phyloP scores from a whole-genome alignment of 805 yeast species.

The Starmerella potacharoeniae region DNA sequence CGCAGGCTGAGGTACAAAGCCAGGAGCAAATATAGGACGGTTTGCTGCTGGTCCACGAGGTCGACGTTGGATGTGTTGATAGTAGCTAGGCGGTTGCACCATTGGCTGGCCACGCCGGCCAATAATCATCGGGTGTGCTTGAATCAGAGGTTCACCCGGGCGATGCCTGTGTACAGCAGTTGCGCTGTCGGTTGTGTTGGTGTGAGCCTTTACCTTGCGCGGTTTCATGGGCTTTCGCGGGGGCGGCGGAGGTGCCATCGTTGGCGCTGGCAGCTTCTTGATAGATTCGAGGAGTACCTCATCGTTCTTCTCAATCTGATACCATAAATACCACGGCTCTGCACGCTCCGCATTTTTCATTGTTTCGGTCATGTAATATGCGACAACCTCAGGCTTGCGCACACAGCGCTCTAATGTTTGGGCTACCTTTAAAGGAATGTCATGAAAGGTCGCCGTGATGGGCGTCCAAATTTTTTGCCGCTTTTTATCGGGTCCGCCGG shows the following conservation, averaged over 20 bases:
- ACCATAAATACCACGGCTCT: constrained; percentile 63
- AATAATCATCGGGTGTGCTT: constrained; percentile 1
- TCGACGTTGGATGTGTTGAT: neutral
- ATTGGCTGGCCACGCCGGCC: neutral
- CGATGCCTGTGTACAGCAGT: neutral
- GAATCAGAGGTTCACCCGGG: constrained; percentile 9
- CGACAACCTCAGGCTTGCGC: constrained; percentile 44
- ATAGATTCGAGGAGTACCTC: constrained; percentile 23
- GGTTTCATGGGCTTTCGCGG: constrained; percentile 13
- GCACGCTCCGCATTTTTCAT: constrained; percentile 50
- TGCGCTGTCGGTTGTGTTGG: neutral
- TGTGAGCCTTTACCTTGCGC: constrained; percentile 14
- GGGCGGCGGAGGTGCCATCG: constrained; percentile 13
- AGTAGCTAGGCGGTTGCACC: constrained; percentile 10
- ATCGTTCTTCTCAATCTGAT: constrained; percentile 41
- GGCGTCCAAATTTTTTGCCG: constrained; percentile 36
- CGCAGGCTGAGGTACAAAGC: neutral
- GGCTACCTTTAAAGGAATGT: constrained; percentile 54
- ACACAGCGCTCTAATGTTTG: constrained; percentile 60
- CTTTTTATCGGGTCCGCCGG: constrained; percentile 6
- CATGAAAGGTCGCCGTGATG: constrained; percentile 50
- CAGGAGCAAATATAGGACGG: neutral
- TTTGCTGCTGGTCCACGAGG: neutral
- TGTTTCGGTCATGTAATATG: constrained; percentile 48
- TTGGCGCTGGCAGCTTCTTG: constrained; percentile 18